Evolutionary conservation across 306 rosid genomes (phyloP).

Genomic region (Coriaria nepalensis): DNA sequence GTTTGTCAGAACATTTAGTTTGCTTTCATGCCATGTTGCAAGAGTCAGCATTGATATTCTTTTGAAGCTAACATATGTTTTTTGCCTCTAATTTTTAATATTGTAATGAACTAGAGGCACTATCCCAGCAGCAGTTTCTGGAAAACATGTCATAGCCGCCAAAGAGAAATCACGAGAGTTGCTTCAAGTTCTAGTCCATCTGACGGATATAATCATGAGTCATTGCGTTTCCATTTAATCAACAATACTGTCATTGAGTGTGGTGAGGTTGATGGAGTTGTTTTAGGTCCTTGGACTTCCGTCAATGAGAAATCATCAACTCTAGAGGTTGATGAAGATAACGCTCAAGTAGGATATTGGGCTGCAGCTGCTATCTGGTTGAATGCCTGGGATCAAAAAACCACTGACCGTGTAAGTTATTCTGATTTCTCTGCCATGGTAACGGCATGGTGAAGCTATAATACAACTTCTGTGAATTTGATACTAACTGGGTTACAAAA

Average conservation of each 20-base stretch:
- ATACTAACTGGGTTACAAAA: neutral
- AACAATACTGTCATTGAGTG: constrained; percentile 51
- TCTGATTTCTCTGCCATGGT: constrained; percentile 6
- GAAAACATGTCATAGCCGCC: constrained; percentile 56
- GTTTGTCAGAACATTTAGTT: constrained; percentile 31
- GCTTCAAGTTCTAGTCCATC: constrained; percentile 40
- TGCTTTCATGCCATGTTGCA: constrained; percentile 10
- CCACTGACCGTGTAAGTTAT: constrained; percentile 79
- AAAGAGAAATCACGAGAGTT: constrained; percentile 29
- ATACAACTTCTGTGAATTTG: neutral
- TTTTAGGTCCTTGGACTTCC: constrained; percentile 63
- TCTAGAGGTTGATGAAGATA: constrained; percentile 35
- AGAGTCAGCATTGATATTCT: constrained; percentile 6
- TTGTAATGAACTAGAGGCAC: constrained; percentile 51
- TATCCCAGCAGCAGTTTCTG: constrained; percentile 90
- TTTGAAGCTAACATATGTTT: constrained; percentile 26
- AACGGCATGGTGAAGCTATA: neutral
- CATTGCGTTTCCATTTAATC: constrained; percentile 37
- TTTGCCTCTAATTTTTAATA: constrained; percentile 19
- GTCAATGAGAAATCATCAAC: constrained; percentile 36
- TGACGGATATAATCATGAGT: constrained; percentile 30
- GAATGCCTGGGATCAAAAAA: constrained; percentile 78
- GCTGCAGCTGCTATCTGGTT: constrained; percentile 87
- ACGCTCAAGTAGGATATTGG: constrained; percentile 69
- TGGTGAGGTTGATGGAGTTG: constrained; percentile 85